Base-by-base conservation (phyloP, 768 basidiomycete genomes). In the Amanita thiersii region DNA sequence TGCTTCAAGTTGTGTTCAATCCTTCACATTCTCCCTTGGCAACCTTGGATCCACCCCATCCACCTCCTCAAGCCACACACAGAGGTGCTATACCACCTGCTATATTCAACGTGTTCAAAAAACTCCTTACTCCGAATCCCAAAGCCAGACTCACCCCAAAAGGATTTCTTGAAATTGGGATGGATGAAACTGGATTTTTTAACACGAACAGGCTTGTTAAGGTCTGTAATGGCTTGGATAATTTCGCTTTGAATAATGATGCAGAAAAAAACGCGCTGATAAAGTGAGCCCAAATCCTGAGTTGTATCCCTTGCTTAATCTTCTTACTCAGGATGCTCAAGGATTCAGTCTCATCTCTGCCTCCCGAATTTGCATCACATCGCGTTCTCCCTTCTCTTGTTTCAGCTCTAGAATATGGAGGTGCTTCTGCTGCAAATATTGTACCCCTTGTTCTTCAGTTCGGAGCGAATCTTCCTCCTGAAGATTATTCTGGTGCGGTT, bases 1-100 rank as follows among this genome's bases (percentile, higher is more conserved):
- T 98, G 38, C 69, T 94, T 18, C 86, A 91, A 60, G 64, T 76
- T 8, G 70, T 91, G 11, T 98, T 97, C 70, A 98, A 97, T 59
- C 87, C 89, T 1, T 64, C 72, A 0, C 72, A 77, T n/a, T 82
- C 84, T 7, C 68, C 73, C 4, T 84, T 84, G 5, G 68, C 79
- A 1, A 84, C 79, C 2, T 65, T 66, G 19, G 74, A 77, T 33
- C 82, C 78, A 1, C 91, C 81, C 5, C 87, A 83, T 58, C 77
- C 73, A n/a, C 80, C 84, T 0, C 89, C 86, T 8, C 64, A 75
- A n/a, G 67, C 79, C n/a, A 75, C 82, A 0, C 77, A 82, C 1
- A 75, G 85, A 3, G 92, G 89, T 1, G 54, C 73, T 4, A 85
- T 98, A 26, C 94, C 96, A 0, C 53, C 59, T 2, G 52, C 75